Base-by-base conservation (phyloP, 2,329 filamentous ascomycete genomes). In the Trichoderma sp. region DNA sequence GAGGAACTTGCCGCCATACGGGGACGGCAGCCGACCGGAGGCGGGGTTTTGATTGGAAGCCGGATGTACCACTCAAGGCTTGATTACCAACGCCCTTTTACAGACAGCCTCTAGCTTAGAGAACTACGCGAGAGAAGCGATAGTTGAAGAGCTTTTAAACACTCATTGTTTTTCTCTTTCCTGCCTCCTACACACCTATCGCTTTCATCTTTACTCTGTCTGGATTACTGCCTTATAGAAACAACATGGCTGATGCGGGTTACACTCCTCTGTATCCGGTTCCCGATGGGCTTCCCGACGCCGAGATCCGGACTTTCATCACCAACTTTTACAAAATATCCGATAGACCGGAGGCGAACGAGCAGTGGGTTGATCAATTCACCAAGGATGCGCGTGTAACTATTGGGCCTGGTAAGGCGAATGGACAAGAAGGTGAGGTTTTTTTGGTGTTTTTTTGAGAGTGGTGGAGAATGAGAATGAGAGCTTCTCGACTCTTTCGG, bases 281-380 rank as follows among this genome's bases (percentile, higher is more conserved):
- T 32, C 74, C 76, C 59, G 77, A 76, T 26, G 74, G 73, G 17
- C 76, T 79, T 58, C 76, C 78, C 3, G 80, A 81, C 23, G 75
- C 77, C 32, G 77, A 77, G 71, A 76, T 82, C 57, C 79, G 77
- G 58, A 76, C 76, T 32, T 85, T 86, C 64, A 80, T 86, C 72
- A 79, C 80, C 70, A 77, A 77, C 36, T 87, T 86, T 75, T 87
- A 83, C 76, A 78, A 76, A 4, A 75, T 79, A 13, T 86, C 85
- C 28, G 85, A 86, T 74, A 80, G 80, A 28, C 75, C 77, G 4
- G 79, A 79, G n/a, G 76, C 77, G 72, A 81, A 84, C 62, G 81
- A 84, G 70, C 79, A 82, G 55, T 87, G 85, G 85, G 76, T 83
- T 17, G 76, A 77, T 36, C 81, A 77, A 50, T 87, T 86, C 75